Conservation (phyloP, 148 eudicot species). For the Nepenthes mirabilis region DNA sequence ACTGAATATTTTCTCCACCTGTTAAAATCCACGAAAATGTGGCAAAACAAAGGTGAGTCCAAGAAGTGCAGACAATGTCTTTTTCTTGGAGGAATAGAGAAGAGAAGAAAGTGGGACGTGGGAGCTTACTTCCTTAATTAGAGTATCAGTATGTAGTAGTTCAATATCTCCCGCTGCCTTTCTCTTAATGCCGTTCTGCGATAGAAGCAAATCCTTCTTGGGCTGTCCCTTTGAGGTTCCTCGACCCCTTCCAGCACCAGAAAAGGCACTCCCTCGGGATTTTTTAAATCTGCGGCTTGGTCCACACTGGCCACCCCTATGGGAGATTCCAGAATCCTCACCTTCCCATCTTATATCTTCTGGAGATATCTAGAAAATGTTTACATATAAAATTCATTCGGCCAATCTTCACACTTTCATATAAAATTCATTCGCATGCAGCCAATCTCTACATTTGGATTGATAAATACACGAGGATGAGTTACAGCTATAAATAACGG, state of each 20-base stretch:
- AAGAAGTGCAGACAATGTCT: constrained; percentile 9
- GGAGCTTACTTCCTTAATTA: constrained; percentile 46
- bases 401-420: neutral
- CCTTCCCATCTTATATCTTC: constrained; percentile 54
- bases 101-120: no score
- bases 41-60: neutral
- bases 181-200: constrained; percentile 45
- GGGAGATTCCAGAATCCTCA: constrained; percentile 29
- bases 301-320: constrained; percentile 29
- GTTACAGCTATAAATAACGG: no score
- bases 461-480: no score
- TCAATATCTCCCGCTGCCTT: constrained; percentile 47
- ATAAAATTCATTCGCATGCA: neutral
- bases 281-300: constrained; percentile 33
- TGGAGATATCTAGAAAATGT: constrained; percentile 31
- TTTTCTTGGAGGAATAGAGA: neutral
- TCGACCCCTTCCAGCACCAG: constrained; percentile 29
- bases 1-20: constrained; percentile 65
- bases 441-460: neutral
- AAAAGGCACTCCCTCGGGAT: constrained; percentile 23
- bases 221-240: constrained; percentile 32
- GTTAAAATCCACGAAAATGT: neutral
- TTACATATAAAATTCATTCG: neutral
- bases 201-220: constrained; percentile 23
- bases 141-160: constrained; percentile 51